Conservation (phyloP, 169 alveolate genomes). For the Miamiensis avidus region DNA sequence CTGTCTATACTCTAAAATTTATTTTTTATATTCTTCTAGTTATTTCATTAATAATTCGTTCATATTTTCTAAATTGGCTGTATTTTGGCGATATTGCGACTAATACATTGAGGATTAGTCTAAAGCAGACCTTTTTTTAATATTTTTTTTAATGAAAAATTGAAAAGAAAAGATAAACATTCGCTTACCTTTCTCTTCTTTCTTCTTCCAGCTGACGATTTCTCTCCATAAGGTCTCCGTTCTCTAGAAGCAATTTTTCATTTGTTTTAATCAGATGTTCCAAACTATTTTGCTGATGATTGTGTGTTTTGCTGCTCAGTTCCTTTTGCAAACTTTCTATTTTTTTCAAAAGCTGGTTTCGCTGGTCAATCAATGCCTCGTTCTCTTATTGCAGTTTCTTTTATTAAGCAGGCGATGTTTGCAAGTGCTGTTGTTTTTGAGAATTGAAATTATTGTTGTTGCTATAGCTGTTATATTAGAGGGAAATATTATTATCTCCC, state of each 20-base stretch:
- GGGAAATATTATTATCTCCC: no score
- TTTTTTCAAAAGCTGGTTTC: not conserved
- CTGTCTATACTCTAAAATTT: not conserved
- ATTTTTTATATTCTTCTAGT: not conserved
- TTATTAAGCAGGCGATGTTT: not conserved
- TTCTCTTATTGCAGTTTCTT: not conserved
- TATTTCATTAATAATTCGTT: not conserved
- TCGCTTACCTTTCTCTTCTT: not conserved
- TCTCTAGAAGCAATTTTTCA: not conserved
- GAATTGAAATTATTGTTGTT: no score
- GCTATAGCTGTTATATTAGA: no score
- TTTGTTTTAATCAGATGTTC: not conserved
- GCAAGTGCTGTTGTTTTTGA: no score
- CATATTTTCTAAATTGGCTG: not conserved
- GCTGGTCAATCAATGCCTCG: not conserved
- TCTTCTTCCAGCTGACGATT: not conserved
- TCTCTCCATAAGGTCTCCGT: not conserved
- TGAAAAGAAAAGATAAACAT: no score
- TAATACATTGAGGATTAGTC: not conserved
- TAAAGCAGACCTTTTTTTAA: not conserved
- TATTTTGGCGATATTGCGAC: not conserved
- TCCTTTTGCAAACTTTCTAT: not conserved
- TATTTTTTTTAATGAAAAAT: no score
- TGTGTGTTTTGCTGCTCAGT: not conserved
- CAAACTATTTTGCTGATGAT: not conserved